A percentile compares a stretch with the other conserved stretches of the same genome.
phyloP scores from a whole-genome alignment of 768 basidiomycete genomes.

The Mycena latifolia region DNA sequence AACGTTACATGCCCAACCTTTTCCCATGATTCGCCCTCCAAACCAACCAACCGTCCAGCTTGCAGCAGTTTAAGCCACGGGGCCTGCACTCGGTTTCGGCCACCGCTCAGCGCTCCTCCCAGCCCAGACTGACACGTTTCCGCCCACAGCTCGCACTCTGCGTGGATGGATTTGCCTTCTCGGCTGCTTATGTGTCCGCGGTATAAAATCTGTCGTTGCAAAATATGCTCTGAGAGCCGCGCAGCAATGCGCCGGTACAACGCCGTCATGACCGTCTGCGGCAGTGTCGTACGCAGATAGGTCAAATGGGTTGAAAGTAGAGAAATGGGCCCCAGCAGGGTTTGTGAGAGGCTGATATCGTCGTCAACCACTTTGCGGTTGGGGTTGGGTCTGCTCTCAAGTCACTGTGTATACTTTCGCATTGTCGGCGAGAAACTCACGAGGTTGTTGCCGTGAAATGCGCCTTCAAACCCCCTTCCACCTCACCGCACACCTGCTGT shows the following conservation, averaged over 20 bases:
- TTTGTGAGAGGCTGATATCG: slow-evolving; percentile 70
- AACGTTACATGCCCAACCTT: slow-evolving; percentile 62
- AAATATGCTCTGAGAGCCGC: slow-evolving; percentile 80
- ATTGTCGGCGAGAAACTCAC: slow-evolving; percentile 43
- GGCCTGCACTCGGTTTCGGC: slow-evolving; percentile 68
- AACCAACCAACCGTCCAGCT: slow-evolving; percentile 74
- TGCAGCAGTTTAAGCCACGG: slow-evolving; percentile 84
- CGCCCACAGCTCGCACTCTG: slow-evolving; percentile 87
- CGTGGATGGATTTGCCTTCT: slow-evolving; percentile 72
- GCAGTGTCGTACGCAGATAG: slow-evolving; percentile 74
- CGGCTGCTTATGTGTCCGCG: slow-evolving; percentile 73
- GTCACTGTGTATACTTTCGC: neutral
- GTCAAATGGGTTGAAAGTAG: slow-evolving; percentile 84
- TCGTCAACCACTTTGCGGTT: slow-evolving; percentile 46
- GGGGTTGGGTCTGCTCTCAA: slow-evolving; percentile 37
- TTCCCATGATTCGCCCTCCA: slow-evolving; percentile 68
- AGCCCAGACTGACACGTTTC: slow-evolving; percentile 80
- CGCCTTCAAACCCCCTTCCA: slow-evolving; percentile 78
- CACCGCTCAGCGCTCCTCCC: slow-evolving; percentile 57
- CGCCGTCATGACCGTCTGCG: slow-evolving; percentile 64
- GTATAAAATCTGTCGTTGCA: slow-evolving; percentile 86
- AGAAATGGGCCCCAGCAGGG: slow-evolving; percentile 81
- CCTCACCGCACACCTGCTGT: slow-evolving; percentile 85
- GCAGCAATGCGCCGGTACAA: slow-evolving; percentile 84
- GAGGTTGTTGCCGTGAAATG: slow-evolving; percentile 71